These are phyloP conservation scores for Candida nitratophila DNA, from an alignment of 805 yeast genomes.

Conservation along the genomic window DNA sequence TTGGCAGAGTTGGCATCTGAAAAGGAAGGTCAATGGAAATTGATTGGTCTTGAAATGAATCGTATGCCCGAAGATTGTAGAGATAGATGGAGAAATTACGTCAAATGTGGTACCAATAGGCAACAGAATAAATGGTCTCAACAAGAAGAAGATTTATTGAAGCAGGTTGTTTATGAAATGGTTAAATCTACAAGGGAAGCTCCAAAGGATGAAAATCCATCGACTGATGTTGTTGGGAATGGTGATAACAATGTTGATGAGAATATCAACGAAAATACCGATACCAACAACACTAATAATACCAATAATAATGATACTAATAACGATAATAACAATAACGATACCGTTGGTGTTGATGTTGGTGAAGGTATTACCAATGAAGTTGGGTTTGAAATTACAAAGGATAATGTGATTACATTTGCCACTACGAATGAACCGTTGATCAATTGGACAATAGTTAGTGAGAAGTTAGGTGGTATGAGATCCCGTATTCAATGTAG, in stretches of 20 bases:
- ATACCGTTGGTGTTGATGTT: too few species aligned
- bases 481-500: slow-evolving; percentile 92
- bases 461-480: slow-evolving; percentile 83
- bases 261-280: too few species aligned
- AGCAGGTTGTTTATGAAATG: slow-evolving; percentile 46
- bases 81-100: slow-evolving; percentile 93
- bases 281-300: too few species aligned
- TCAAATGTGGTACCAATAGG: slow-evolving; percentile 80
- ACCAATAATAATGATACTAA: too few species aligned
- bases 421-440: slow-evolving; percentile 23
- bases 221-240: slow-evolving; percentile 13
- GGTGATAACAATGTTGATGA: slow-evolving; percentile 12
- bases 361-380: too few species aligned
- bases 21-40: slow-evolving; percentile 82
- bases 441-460: slow-evolving; percentile 87
- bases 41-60: slow-evolving; percentile 69
- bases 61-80: slow-evolving; percentile 98
- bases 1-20: slow-evolving; percentile 57
- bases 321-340: too few species aligned
- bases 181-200: slow-evolving; percentile 20
- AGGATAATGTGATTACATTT: slow-evolving; percentile 8
- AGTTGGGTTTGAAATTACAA: not conserved
- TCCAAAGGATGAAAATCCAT: not conserved
- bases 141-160: slow-evolving; percentile 61
- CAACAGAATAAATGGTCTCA: slow-evolving; percentile 73